These are phyloP conservation scores for Solanum piurae DNA, from an alignment of 257 asterid genomes.

Conservation along the genomic window DNA sequence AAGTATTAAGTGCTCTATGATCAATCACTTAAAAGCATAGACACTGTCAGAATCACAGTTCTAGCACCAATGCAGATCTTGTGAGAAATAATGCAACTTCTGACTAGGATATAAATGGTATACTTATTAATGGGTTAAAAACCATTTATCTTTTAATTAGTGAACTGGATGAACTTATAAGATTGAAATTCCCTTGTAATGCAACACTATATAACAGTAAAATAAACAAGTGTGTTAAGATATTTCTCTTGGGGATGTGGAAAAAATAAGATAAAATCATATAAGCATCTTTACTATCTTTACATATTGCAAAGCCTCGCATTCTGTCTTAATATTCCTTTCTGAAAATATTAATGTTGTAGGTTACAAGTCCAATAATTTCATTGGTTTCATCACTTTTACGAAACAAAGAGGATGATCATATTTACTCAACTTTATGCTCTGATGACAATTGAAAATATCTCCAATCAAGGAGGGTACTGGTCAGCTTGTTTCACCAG, in stretches of 20 bases:
- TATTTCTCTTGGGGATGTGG: not conserved
- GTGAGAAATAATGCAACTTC: too few relatives aligned
- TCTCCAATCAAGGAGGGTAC: conserved; percentile 90
- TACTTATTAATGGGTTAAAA: too few relatives aligned
- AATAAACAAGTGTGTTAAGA: too few relatives aligned
- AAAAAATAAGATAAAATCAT: not conserved
- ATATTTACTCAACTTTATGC: conserved; percentile 76
- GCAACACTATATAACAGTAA: too few relatives aligned
- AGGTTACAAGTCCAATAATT: conserved; percentile 78
- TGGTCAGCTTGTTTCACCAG: conserved; percentile 49
- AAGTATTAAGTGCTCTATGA: not conserved
- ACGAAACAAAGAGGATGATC: conserved; percentile 92
- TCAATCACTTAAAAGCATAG: not conserved
- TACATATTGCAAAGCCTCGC: not conserved
- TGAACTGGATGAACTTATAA: too few relatives aligned
- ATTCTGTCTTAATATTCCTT: not conserved
- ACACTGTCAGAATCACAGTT: not conserved
- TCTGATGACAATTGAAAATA: conserved; percentile 84
- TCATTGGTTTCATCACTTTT: conserved; percentile 72
- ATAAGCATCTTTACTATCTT: not conserved
- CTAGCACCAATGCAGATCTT: not conserved
- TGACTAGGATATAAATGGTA: too few relatives aligned
- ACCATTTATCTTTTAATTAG: too few relatives aligned
- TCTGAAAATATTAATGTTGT: not conserved
- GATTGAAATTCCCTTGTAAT: too few relatives aligned